phyloP scores from a whole-genome alignment of 345 rosid species.

The Brassica nigra region DNA sequence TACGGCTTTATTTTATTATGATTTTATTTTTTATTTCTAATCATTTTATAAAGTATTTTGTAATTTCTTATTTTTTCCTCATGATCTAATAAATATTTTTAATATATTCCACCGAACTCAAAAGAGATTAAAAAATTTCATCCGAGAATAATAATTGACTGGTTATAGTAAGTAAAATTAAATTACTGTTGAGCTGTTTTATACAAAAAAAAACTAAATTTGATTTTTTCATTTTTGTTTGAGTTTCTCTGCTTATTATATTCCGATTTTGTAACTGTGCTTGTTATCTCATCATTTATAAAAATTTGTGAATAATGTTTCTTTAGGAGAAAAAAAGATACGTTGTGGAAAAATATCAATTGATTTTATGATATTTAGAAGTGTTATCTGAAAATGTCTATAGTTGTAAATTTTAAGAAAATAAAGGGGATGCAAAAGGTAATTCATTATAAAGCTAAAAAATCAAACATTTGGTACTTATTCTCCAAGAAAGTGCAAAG shows the following conservation, averaged over 20 bases:
- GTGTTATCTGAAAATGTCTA: neutral
- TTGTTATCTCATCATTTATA: neutral
- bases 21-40: neutral
- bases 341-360: neutral
- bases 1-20: conserved; percentile 24
- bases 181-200: neutral
- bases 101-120: conserved; percentile 37
- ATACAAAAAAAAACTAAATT: neutral
- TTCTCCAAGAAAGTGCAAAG: conserved; percentile 15
- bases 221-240: neutral
- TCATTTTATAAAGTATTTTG: neutral
- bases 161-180: neutral
- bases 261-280: neutral
- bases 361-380: neutral
- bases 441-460: neutral
- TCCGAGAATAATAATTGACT: neutral
- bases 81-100: conserved; percentile 14
- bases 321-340: neutral
- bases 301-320: neutral
- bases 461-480: conserved; percentile 17
- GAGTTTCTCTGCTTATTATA: neutral
- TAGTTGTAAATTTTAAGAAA: neutral
- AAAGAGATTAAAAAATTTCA: neutral
- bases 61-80: neutral
- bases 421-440: neutral